phyloP scores from a whole-genome alignment of 75 land plant species.

The Picea glauca region DNA sequence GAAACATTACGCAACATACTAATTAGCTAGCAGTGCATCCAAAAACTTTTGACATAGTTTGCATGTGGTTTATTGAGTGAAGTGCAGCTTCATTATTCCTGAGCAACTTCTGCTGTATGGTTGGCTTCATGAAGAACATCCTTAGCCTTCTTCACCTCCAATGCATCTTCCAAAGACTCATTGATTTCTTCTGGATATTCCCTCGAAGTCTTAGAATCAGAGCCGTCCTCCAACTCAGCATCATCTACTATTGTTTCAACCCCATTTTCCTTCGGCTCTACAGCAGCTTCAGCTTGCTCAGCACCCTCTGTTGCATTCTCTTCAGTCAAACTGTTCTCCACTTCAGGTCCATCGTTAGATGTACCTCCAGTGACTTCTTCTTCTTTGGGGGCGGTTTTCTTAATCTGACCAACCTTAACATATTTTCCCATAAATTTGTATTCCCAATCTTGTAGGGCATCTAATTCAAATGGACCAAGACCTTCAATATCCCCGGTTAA shows the following conservation, averaged over 20 bases:
- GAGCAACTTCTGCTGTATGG: constrained; percentile 5
- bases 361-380: background rate
- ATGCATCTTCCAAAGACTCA: background rate
- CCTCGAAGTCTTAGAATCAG: too few species aligned
- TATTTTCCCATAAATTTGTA: constrained; percentile 90
- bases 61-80: background rate
- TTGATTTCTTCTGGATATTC: background rate
- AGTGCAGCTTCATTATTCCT: background rate
- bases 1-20: background rate
- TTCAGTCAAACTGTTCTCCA: background rate
- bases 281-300: background rate
- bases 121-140: constrained; percentile 8
- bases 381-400: constrained; percentile 23
- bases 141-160: background rate
- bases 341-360: constrained; percentile 18
- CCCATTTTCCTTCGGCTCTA: constrained; percentile 5
- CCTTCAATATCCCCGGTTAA: constrained; percentile 76
- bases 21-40: background rate
- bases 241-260: background rate
- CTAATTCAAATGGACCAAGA: constrained; percentile 80
- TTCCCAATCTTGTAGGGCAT: constrained; percentile 90
- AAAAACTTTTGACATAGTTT: background rate
- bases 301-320: background rate
- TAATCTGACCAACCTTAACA: constrained; percentile 74
- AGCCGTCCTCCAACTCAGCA: too few species aligned